Evolutionary conservation across 192 early-diverging fungal species (phyloP), one percentile per base, ranked within the genome.

Genomic region (Diversispora epigaea): DNA sequence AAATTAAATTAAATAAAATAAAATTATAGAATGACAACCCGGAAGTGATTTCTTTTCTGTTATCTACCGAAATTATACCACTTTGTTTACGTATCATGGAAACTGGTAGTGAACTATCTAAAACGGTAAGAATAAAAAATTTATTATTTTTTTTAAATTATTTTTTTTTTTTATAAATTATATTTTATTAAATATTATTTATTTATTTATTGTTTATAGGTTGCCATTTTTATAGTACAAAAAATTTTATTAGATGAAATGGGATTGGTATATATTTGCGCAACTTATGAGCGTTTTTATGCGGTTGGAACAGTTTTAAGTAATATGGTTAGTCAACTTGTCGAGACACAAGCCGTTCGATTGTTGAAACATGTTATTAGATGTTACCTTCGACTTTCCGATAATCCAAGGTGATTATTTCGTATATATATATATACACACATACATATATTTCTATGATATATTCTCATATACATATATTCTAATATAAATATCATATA

Each of bases 61-160:
- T 99, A 4, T 93, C 92, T 19, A 98, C 97, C 45, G 97, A 99
- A 84, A 98, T 99, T 74, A 92, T 99, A 73, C 97, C 97, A 1
- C 89, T 99, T 19, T 98, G 96, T 79, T 83, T 99, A n/a, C 91
- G 96, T 73, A 99, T 99, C 76, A 97, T 99, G 95, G 97, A 99
- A 78, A 95, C 93, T 71, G 97, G 97, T 46, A 91, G 89, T 77
- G 97, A 99, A 78, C 88, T 98, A 49, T 96, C 94, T 71, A 99
- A 99, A 78, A 96, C 95, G 41, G 97, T 82, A 82, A 58, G 67
- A 46, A n/a, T n/a, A n/a, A n/a, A n/a, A 7, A 7, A 10, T 15
- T 39, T 47, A 41, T 69, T 86, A 78, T 47, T 49, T 8, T 15
- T n/a, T n/a, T n/a, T n/a, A n/a, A 22, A 14, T 12, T 19, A 45